These are phyloP conservation scores for Pichia sp. DNA, from an alignment of 1,139 yeast genomes.

Conservation along the genomic window DNA sequence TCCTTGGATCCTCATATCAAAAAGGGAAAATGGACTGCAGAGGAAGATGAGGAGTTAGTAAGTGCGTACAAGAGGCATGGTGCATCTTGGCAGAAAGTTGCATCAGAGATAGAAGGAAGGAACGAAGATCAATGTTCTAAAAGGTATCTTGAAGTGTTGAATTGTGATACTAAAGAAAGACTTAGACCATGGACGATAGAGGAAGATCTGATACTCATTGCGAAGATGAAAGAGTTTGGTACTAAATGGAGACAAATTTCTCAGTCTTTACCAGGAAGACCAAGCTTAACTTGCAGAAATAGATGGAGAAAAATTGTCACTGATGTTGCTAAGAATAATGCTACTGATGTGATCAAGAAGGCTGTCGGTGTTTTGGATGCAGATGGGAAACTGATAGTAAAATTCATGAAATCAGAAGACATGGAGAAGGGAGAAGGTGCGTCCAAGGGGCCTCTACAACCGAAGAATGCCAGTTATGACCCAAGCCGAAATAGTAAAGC, in stretches of 20 bases:
- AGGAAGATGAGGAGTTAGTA: conserved; percentile 63
- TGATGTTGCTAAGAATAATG: conserved; percentile 60
- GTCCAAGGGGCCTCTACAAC: too few species aligned
- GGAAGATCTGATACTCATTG: conserved; percentile 65
- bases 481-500: too few species aligned
- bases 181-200: conserved; percentile 72
- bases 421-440: too few species aligned
- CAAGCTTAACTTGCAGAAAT: conserved; percentile 85
- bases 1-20: conserved; percentile 75
- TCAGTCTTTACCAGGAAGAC: conserved; percentile 64
- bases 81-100: conserved; percentile 80
- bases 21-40: conserved; percentile 86
- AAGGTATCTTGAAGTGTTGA: conserved; percentile 81
- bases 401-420: conserved; percentile 10
- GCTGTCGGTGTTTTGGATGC: conserved; percentile 30
- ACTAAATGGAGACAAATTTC: conserved; percentile 89
- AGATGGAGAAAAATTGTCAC: conserved; percentile 87
- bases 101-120: conserved; percentile 69
- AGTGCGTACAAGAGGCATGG: conserved; percentile 65
- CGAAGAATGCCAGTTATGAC: too few species aligned
- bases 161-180: conserved; percentile 73
- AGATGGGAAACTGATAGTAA: conserved; percentile 15
- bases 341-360: conserved; percentile 31
- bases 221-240: conserved; percentile 65
- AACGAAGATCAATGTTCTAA: conserved; percentile 96